phyloP scores from a whole-genome alignment of 2,329 filamentous ascomycete species.

The Boeremia exigua region DNA sequence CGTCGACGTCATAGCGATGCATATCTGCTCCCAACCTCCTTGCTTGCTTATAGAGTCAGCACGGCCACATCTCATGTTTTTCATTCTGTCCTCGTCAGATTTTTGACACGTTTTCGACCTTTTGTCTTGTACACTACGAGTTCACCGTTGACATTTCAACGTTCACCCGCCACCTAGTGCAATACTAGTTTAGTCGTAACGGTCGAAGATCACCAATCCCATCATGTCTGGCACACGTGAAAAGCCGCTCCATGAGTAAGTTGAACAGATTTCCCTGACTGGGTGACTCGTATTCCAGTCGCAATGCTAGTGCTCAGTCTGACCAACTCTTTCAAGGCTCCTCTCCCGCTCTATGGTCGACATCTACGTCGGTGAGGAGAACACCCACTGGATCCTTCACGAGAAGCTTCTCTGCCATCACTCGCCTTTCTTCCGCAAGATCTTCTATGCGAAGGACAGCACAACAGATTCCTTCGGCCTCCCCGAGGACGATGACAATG shows the following conservation, averaged over 20 bases:
- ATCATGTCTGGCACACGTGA: slow-evolving; percentile 36
- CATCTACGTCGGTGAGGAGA: slow-evolving; percentile 61
- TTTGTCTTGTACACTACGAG: slow-evolving; percentile 10
- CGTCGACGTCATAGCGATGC: slow-evolving; percentile 40
- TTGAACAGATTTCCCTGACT: not conserved
- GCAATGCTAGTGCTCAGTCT: not conserved
- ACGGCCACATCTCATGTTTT: slow-evolving; percentile 29
- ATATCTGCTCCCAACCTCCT: slow-evolving; percentile 32
- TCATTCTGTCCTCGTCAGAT: slow-evolving; percentile 11
- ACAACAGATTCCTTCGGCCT: slow-evolving; percentile 54
- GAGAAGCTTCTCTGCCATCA: slow-evolving; percentile 63
- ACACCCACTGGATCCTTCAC: slow-evolving; percentile 63
- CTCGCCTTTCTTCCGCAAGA: slow-evolving; percentile 60
- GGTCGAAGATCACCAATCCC: slow-evolving; percentile 18
- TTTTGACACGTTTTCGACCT: slow-evolving; percentile 6
- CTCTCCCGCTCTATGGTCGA: slow-evolving; percentile 62
- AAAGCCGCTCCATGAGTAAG: slow-evolving; percentile 47
- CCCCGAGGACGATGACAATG: slow-evolving; percentile 59
- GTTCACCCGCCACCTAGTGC: slow-evolving; percentile 17
- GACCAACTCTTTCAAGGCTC: slow-evolving; percentile 48
- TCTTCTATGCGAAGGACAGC: slow-evolving; percentile 54
- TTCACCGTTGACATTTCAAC: slow-evolving; percentile 18
- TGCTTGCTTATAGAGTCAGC: slow-evolving; percentile 30
- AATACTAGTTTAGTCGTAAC: slow-evolving; percentile 26
- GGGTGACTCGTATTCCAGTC: not conserved